A percentile compares a stretch with the other conserved stretches of the same genome.
phyloP scores from a whole-genome alignment of 257 asterid genomes.

The Parsonsia alboflavescens region DNA sequence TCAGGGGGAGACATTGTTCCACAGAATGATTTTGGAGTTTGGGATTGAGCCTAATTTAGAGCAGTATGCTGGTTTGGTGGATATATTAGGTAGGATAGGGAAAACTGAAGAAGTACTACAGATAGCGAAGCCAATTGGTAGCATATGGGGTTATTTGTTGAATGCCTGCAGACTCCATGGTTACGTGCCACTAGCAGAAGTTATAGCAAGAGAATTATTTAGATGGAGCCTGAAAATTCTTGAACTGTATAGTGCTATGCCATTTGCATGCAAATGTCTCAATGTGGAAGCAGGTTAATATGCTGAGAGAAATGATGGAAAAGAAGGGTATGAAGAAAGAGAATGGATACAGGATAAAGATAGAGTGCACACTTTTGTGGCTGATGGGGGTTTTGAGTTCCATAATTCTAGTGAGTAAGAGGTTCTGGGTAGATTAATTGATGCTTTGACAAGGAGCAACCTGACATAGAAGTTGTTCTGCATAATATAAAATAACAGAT shows the following conservation, averaged over 20 bases:
- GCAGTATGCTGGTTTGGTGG: conserved; percentile 51
- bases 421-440: conserved; percentile 27
- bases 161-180: conserved; percentile 40
- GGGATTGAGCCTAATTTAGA: conserved; percentile 30
- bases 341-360: conserved; percentile 35
- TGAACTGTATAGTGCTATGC: conserved; percentile 39
- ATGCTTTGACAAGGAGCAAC: conserved; percentile 26
- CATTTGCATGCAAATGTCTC: conserved; percentile 48
- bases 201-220: conserved; percentile 31
- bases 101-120: conserved; percentile 40
- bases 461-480: conserved; percentile 40
- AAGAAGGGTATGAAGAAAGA: conserved; percentile 39
- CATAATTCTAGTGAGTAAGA: conserved; percentile 38
- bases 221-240: conserved; percentile 40
- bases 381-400: conserved; percentile 38
- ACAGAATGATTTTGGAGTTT: conserved; percentile 34
- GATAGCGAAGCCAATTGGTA: conserved; percentile 39
- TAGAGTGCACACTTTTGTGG: conserved; percentile 34
- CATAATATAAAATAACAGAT: conserved; percentile 35
- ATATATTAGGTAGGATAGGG: conserved; percentile 45
- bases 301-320: conserved; percentile 40
- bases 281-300: conserved; percentile 47
- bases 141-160: conserved; percentile 55
- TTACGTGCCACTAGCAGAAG: conserved; percentile 37
- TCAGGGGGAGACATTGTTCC: conserved; percentile 31